These are phyloP conservation scores for Pezicula radicicola DNA, from an alignment of 2,329 filamentous ascomycete genomes.

Conservation along the genomic window DNA sequence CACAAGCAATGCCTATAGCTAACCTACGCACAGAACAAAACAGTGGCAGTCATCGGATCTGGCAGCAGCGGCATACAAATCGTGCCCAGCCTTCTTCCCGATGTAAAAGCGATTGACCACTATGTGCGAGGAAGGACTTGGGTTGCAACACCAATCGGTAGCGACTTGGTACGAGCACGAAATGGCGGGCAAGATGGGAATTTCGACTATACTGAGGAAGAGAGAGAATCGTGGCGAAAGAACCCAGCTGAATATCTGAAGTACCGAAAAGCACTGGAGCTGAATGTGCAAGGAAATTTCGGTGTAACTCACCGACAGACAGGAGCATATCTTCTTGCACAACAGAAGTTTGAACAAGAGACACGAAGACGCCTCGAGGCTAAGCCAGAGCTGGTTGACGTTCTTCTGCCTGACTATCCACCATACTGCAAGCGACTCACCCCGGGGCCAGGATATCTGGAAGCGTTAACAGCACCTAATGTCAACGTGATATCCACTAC, in stretches of 20 bases:
- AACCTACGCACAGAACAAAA: conserved; percentile 23
- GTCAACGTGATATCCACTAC: conserved; percentile 26
- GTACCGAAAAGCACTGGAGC: conserved; percentile 37
- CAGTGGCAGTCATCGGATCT: conserved; percentile 58
- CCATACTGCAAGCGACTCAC: conserved; percentile 36
- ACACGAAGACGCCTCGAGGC: conserved; percentile 32
- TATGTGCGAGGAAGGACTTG: conserved; percentile 47
- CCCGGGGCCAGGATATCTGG: conserved; percentile 32
- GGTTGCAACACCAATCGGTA: conserved; percentile 30
- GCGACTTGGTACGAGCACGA: background rate
- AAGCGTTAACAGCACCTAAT: conserved; percentile 26
- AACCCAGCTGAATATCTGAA: conserved; percentile 35
- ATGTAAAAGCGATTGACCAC: conserved; percentile 38
- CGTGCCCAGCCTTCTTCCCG: conserved; percentile 47
- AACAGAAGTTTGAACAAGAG: background rate
- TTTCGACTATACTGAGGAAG: conserved; percentile 28
- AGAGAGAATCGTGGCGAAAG: conserved; percentile 32
- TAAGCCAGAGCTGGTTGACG: conserved; percentile 52
- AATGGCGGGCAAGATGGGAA: background rate
- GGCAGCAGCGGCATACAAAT: conserved; percentile 59
- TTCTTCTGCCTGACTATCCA: conserved; percentile 36
- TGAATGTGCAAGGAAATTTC: background rate
- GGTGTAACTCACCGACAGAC: background rate
- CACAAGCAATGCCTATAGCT: background rate
- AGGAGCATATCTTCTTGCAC: background rate